phyloP scores from a whole-genome alignment of 148 eudicot genomes.

The Oxyria digyna region DNA sequence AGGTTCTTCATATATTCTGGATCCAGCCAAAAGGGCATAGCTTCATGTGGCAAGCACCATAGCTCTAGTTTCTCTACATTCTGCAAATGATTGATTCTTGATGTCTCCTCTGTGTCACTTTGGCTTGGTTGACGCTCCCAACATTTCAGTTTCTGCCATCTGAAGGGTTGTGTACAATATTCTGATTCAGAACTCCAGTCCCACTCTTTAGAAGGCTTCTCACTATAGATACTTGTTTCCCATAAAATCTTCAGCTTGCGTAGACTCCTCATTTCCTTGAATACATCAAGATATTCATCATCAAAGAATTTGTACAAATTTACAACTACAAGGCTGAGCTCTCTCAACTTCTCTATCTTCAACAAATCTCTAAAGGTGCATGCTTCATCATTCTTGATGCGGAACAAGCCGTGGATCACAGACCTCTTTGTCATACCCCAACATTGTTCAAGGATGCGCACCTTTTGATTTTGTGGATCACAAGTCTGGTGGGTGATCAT shows the following conservation, averaged over 20 bases:
- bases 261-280: not conserved
- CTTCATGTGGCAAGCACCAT: not conserved
- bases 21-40: slow-evolving; percentile 10
- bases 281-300: not conserved
- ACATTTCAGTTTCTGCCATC: not conserved
- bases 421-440: not conserved
- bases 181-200: not conserved
- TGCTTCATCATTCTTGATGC: not conserved
- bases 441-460: not conserved
- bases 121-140: not conserved
- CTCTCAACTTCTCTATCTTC: slow-evolving; percentile 16
- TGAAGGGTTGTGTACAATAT: not conserved
- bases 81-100: slow-evolving; percentile 23
- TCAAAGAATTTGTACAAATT: slow-evolving; percentile 13
- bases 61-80: slow-evolving; percentile 29
- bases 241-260: slow-evolving; percentile 1
- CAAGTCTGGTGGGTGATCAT: slow-evolving; percentile 14
- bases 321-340: slow-evolving; percentile 24
- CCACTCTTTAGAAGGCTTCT: not conserved
- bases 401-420: not conserved
- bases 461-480: not conserved
- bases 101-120: slow-evolving; percentile 20
- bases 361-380: slow-evolving; percentile 29
- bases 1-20: slow-evolving; percentile 8
- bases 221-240: not conserved